Conservation (phyloP, 208 protist species). For the Leishmania guyanensis region DNA sequence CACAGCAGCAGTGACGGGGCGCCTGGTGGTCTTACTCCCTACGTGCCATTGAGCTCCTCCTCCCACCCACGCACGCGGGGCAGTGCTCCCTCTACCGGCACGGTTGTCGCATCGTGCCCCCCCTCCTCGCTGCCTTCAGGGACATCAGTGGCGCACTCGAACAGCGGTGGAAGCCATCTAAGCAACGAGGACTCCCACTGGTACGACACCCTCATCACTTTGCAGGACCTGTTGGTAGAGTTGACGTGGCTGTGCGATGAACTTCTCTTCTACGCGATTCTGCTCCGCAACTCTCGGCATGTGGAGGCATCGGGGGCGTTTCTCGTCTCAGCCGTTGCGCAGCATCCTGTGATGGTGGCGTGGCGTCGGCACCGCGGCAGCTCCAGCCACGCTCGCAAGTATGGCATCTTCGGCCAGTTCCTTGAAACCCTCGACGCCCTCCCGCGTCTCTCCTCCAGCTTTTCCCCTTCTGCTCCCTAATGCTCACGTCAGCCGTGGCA, state of each 20-base stretch:
- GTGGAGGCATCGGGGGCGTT: constrained; percentile 82
- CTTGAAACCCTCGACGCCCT: constrained; percentile 35
- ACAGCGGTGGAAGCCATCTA: not conserved
- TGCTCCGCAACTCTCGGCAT: constrained; percentile 74
- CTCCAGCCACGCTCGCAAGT: constrained; percentile 17
- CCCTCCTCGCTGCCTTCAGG: constrained; percentile 3
- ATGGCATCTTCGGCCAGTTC: constrained; percentile 45
- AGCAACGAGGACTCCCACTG: constrained; percentile 6
- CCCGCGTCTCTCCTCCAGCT: constrained; percentile 14
- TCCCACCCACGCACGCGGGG: constrained; percentile 12
- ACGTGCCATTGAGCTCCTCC: not conserved
- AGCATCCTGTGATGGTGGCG: constrained; percentile 69
- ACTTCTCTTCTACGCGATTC: constrained; percentile 75
- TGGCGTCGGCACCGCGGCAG: constrained; percentile 53
- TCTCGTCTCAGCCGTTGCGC: constrained; percentile 56
- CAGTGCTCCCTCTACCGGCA: constrained; percentile 9
- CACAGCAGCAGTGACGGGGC: constrained; percentile 16
- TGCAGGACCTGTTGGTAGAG: constrained; percentile 72
- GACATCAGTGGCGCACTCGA: not conserved
- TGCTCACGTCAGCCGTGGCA: not conserved
- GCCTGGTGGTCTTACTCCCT: not conserved
- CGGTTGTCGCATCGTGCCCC: not conserved
- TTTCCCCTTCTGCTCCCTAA: not conserved
- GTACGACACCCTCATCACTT: constrained; percentile 14
- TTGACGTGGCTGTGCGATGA: constrained; percentile 87